Conservation (phyloP, 2,329 filamentous ascomycete genomes). For the Fusarium fracticaudum region DNA sequence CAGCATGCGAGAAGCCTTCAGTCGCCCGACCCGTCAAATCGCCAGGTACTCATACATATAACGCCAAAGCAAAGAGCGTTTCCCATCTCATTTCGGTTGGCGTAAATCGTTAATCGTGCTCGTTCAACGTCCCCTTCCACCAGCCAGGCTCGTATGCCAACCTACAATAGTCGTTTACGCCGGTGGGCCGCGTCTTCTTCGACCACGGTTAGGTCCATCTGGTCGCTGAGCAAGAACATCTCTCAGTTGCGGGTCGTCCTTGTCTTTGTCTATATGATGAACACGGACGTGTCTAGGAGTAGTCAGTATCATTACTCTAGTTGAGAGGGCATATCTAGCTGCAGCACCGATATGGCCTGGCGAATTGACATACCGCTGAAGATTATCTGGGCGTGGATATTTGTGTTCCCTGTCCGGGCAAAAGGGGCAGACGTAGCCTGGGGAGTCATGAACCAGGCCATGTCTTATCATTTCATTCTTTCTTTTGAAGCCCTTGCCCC, state of each 20-base stretch:
- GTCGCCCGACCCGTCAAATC: constrained; percentile 9
- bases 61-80: constrained; percentile 14
- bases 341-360: background rate
- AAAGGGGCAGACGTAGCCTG: constrained; percentile 95
- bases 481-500: constrained; percentile 75
- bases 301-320: constrained; percentile 10
- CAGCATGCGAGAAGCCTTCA: background rate
- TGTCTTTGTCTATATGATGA: constrained; percentile 89
- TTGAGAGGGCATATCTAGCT: background rate
- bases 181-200: constrained; percentile 71
- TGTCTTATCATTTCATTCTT: constrained; percentile 80
- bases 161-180: constrained; percentile 25
- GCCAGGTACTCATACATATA: constrained; percentile 29
- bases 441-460: constrained; percentile 91
- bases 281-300: constrained; percentile 83
- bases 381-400: constrained; percentile 93
- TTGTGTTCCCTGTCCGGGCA: constrained; percentile 93
- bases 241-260: constrained; percentile 82
- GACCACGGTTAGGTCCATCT: constrained; percentile 83
- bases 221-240: constrained; percentile 87
- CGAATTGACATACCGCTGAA: constrained; percentile 75
- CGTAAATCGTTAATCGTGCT: constrained; percentile 17
- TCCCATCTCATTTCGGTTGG: constrained; percentile 2
- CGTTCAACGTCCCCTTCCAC: background rate
- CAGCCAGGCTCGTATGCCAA: background rate